Conservation (phyloP, 2,329 filamentous ascomycete genomes). For the Colletotrichum horii region DNA sequence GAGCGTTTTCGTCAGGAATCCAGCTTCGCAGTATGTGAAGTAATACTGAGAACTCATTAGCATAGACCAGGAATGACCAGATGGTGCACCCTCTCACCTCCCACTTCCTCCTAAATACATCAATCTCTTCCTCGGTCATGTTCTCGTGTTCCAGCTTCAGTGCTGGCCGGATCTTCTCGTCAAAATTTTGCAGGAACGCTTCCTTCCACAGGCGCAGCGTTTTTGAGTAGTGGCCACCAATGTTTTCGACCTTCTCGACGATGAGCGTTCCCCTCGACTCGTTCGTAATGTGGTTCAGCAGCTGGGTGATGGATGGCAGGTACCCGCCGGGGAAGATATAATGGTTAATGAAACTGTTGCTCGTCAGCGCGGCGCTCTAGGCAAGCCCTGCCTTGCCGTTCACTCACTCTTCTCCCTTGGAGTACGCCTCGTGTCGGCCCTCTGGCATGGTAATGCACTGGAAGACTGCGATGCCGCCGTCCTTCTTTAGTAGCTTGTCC, state of each 20-base stretch:
- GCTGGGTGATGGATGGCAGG: slow-evolving; percentile 62
- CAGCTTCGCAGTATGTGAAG: slow-evolving; percentile 77
- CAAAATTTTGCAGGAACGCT: slow-evolving; percentile 68
- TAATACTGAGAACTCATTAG: slow-evolving; percentile 61
- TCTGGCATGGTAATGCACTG: slow-evolving; percentile 83
- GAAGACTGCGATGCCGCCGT: slow-evolving; percentile 72
- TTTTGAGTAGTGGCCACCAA: slow-evolving; percentile 76
- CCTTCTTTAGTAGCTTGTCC: slow-evolving; percentile 66
- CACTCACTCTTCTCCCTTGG: slow-evolving; percentile 65
- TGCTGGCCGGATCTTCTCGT: slow-evolving; percentile 63
- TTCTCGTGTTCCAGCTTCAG: slow-evolving; percentile 61
- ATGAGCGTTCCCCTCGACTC: slow-evolving; percentile 68
- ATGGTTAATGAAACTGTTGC: slow-evolving; percentile 68
- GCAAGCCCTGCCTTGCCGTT: background rate
- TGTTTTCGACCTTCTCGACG: slow-evolving; percentile 72
- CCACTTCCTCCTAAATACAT: slow-evolving; percentile 75
- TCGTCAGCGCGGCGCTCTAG: background rate
- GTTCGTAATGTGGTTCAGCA: slow-evolving; percentile 63
- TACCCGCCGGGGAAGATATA: slow-evolving; percentile 84
- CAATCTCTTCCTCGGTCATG: slow-evolving; percentile 66
- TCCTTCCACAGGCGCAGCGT: slow-evolving; percentile 73
- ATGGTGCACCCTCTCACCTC: slow-evolving; percentile 49
- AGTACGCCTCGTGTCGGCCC: slow-evolving; percentile 68
- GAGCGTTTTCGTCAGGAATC: slow-evolving; percentile 73
- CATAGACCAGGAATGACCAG: slow-evolving; percentile 1